phyloP scores from a whole-genome alignment of 495 filamentous ascomycete species.

The Neurospora discreta region DNA sequence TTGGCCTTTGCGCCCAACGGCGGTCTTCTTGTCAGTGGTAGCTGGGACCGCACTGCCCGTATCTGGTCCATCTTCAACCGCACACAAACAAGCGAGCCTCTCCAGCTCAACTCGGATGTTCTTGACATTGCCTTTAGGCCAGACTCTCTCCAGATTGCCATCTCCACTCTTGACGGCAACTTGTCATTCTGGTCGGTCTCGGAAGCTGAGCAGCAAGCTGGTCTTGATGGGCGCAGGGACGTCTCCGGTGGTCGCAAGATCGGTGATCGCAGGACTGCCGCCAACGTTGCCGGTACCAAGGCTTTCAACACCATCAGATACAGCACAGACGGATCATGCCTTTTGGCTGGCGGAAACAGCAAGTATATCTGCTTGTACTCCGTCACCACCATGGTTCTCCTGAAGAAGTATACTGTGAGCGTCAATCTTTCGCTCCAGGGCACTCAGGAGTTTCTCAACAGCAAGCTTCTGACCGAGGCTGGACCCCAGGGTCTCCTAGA shows the following conservation, averaged over 20 bases:
- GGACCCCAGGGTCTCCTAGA: slow-evolving; percentile 76
- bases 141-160: slow-evolving; percentile 81
- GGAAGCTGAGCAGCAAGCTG: slow-evolving; percentile 70
- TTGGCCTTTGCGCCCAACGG: slow-evolving; percentile 83
- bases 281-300: slow-evolving; percentile 81
- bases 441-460: slow-evolving; percentile 94
- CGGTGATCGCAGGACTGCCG: slow-evolving; percentile 77
- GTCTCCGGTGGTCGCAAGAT: slow-evolving; percentile 85
- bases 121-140: slow-evolving; percentile 79
- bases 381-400: slow-evolving; percentile 72
- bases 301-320: slow-evolving; percentile 80
- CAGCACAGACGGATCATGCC: slow-evolving; percentile 80
- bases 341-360: slow-evolving; percentile 86
- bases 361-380: slow-evolving; percentile 97
- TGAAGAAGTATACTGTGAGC: slow-evolving; percentile 90
- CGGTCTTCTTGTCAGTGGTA: slow-evolving; percentile 71
- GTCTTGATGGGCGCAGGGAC: slow-evolving; percentile 80
- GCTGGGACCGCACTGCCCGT: slow-evolving; percentile 90
- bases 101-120: slow-evolving; percentile 83
- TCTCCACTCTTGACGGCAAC: slow-evolving; percentile 87
- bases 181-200: slow-evolving; percentile 89
- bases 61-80: slow-evolving; percentile 92
- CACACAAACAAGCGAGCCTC: slow-evolving; percentile 87
- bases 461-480: slow-evolving; percentile 78
- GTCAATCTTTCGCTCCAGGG: slow-evolving; percentile 89